A percentile compares a stretch with the other conserved stretches of the same genome.
Conservation (phyloP, 2,329 filamentous ascomycete genomes). For the Monosporascus sp. region DNA sequence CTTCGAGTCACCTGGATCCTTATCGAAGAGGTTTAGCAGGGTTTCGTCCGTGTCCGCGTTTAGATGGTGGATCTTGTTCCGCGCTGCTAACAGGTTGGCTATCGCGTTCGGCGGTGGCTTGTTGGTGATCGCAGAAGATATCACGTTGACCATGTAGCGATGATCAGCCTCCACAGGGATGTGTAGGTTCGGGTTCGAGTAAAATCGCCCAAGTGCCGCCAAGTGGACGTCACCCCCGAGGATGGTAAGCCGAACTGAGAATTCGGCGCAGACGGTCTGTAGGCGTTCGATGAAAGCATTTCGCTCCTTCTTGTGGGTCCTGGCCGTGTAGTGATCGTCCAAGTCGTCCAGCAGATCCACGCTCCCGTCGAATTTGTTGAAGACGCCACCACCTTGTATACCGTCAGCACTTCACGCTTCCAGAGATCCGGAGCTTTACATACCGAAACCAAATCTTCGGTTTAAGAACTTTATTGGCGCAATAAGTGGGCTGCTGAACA, state of each 20-base stretch:
- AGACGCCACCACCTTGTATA: conserved; percentile 62
- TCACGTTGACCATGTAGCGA: conserved; percentile 90
- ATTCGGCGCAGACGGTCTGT: conserved; percentile 77
- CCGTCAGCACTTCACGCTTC: conserved; percentile 5
- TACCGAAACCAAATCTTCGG: conserved; percentile 75
- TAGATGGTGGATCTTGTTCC: conserved; percentile 76
- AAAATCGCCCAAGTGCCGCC: conserved; percentile 88
- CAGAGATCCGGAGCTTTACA: conserved; percentile 12
- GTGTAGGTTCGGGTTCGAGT: conserved; percentile 76
- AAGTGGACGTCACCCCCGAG: conserved; percentile 92
- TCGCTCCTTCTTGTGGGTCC: conserved; percentile 86
- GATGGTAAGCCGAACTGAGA: conserved; percentile 86
- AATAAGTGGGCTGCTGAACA: conserved; percentile 79
- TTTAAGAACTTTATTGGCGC: conserved; percentile 85
- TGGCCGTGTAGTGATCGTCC: conserved; percentile 93
- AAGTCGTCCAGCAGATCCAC: conserved; percentile 89
- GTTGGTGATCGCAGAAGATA: conserved; percentile 94
- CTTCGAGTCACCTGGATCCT: conserved; percentile 71
- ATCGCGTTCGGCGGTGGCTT: conserved; percentile 84
- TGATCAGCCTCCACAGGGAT: conserved; percentile 77
- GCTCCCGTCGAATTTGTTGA: conserved; percentile 91
- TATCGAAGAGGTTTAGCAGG: conserved; percentile 85
- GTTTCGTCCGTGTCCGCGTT: conserved; percentile 80
- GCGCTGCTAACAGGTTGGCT: conserved; percentile 81
- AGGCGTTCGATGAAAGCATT: conserved; percentile 72